phyloP scores from a whole-genome alignment of 768 basidiomycete species.

The Boletellus ananiceps region DNA sequence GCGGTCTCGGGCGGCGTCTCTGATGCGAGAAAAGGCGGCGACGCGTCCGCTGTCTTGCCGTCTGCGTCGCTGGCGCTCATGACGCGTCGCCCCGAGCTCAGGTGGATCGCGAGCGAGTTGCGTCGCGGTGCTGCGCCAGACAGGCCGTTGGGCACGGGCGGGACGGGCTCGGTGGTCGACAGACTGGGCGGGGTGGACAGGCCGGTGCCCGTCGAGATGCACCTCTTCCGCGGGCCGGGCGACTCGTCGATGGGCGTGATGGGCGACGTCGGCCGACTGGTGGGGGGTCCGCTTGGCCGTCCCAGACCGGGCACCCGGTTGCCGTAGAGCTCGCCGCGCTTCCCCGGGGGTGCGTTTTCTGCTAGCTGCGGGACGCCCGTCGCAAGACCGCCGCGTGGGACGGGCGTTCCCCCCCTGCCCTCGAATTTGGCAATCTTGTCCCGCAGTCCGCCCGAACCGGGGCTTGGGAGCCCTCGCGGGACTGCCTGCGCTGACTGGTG shows the following conservation, averaged over 20 bases:
- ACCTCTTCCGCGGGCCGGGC: constrained; percentile 25
- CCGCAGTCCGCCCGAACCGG: constrained; percentile 35
- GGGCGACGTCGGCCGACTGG: constrained; percentile 20
- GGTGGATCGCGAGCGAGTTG: constrained; percentile 27
- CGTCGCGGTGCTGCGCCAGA: constrained; percentile 13
- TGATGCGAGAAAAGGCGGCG: constrained; percentile 1
- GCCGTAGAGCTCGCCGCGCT: constrained; percentile 66
- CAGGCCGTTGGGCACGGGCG: constrained; percentile 19
- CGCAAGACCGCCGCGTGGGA: constrained; percentile 71
- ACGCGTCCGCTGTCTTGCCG: background rate
- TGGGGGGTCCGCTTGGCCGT: constrained; percentile 16
- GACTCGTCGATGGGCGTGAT: constrained; percentile 10
- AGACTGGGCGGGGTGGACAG: constrained; percentile 15
- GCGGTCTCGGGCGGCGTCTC: constrained; percentile 8
- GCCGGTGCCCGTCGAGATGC: constrained; percentile 24
- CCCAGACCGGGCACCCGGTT: constrained; percentile 52
- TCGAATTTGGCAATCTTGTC: constrained; percentile 83
- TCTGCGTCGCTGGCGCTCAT: constrained; percentile 14
- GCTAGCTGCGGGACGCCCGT: constrained; percentile 56
- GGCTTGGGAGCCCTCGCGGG: constrained; percentile 23
- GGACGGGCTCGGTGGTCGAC: constrained; percentile 21
- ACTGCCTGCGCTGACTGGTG: constrained; percentile 34
- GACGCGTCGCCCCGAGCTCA: constrained; percentile 21
- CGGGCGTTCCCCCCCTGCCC: constrained; percentile 68
- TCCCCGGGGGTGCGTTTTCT: constrained; percentile 43